Evolutionary conservation across 495 filamentous ascomycete genomes (phyloP).

Genomic region (Aspergillus nanangensis): DNA sequence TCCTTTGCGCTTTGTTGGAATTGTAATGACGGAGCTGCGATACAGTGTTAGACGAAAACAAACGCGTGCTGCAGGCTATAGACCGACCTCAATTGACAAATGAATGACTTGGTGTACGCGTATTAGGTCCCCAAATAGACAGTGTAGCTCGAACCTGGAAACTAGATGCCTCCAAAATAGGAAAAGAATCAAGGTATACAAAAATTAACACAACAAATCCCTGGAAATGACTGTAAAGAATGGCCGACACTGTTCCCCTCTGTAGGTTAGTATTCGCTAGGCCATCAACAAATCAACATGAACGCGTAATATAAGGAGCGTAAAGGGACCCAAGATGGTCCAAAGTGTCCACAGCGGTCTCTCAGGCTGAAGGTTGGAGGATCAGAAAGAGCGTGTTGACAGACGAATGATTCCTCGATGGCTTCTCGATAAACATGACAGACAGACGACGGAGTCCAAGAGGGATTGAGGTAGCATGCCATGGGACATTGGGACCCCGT

Average conservation of each 20-base stretch:
- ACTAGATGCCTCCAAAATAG: too few relatives aligned
- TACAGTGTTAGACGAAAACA: too few relatives aligned
- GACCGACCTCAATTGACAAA: neutral
- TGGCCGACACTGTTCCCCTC: neutral
- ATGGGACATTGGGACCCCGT: conserved; percentile 1
- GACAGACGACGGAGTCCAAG: too few relatives aligned
- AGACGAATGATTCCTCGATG: too few relatives aligned
- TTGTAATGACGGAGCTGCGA: neutral
- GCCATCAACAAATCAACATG: neutral
- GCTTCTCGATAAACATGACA: too few relatives aligned
- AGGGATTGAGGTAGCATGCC: conserved; percentile 11
- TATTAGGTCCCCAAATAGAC: neutral
- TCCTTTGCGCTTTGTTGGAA: too few relatives aligned
- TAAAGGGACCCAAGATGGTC: too few relatives aligned
- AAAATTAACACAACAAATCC: neutral
- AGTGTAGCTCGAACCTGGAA: too few relatives aligned
- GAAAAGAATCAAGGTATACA: neutral
- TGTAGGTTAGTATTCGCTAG: conserved; percentile 3
- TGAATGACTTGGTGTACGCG: neutral
- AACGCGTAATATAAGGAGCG: neutral
- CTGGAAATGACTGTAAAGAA: neutral
- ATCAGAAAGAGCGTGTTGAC: too few relatives aligned
- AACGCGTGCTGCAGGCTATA: too few relatives aligned
- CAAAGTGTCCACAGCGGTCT: too few relatives aligned
- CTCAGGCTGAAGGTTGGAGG: too few relatives aligned